Conservation (phyloP, 2,329 filamentous ascomycete species). For the Aspergillus awamori region DNA sequence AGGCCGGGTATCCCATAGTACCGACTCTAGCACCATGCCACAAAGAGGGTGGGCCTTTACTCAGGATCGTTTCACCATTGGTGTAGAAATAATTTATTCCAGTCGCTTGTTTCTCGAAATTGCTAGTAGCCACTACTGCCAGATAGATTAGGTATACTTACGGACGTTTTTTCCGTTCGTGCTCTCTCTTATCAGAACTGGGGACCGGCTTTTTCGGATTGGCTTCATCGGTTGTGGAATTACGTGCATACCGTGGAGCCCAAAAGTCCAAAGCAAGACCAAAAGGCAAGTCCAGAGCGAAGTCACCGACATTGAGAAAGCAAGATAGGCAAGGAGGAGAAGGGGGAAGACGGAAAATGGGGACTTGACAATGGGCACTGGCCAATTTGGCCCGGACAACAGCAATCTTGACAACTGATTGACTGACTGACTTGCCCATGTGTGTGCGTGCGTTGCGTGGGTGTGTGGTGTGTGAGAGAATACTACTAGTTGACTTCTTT, state of each 20-base stretch:
- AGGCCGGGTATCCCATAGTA: constrained; percentile 5
- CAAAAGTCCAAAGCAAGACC: not conserved
- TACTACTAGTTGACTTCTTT: not conserved
- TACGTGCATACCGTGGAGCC: constrained; percentile 4
- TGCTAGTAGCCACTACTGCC: constrained; percentile 7
- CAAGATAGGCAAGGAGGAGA: not conserved
- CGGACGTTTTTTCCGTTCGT: constrained; percentile 11
- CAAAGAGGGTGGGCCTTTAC: constrained; percentile 15
- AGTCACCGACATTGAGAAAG: not conserved
- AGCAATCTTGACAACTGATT: constrained; percentile 9
- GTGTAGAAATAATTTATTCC: constrained; percentile 12
- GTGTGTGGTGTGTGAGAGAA: not conserved
- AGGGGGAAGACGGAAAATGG: not conserved
- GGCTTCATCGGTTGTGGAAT: not conserved
- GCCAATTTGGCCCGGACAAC: constrained; percentile 3
- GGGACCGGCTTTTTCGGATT: not conserved
- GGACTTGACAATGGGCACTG: not conserved
- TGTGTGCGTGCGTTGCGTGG: not conserved
- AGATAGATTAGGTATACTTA: not conserved
- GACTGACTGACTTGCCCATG: constrained; percentile 8
- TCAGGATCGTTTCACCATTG: constrained; percentile 21
- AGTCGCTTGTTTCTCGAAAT: constrained; percentile 13
- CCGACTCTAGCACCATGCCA: constrained; percentile 19
- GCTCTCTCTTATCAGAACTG: constrained; percentile 2
- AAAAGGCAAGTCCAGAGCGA: constrained; percentile 13